A percentile compares a stretch with the other conserved stretches of the same genome.
phyloP scores from a whole-genome alignment of 108 stramenopile species.

The Skeletonema potamos region DNA sequence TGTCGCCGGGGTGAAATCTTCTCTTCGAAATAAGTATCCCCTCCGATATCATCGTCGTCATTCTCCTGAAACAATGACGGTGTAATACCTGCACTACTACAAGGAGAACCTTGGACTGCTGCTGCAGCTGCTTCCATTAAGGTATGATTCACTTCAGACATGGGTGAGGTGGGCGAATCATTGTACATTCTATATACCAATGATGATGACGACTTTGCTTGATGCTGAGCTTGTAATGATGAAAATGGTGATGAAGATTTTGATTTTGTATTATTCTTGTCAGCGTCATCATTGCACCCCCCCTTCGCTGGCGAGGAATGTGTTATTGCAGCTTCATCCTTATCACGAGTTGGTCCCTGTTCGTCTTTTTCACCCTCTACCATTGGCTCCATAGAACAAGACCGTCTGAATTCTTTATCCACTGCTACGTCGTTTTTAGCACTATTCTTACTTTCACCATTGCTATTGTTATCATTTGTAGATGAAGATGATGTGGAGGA shows the following conservation, averaged over 20 bases:
- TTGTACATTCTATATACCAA: neutral
- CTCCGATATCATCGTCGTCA: constrained; percentile 29
- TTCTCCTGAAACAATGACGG: neutral
- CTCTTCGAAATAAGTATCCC: constrained; percentile 36
- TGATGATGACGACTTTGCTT: neutral
- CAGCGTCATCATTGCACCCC: neutral
- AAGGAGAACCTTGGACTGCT: neutral
- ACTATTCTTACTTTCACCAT: neutral
- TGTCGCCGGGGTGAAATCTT: neutral
- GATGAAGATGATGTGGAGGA: neutral
- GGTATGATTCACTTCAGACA: neutral
- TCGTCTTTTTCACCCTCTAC: neutral
- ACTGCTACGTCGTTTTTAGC: neutral
- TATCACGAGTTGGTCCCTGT: neutral
- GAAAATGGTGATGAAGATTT: neutral
- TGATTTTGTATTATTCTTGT: neutral
- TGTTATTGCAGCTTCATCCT: neutral
- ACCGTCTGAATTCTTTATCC: neutral
- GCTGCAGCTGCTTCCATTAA: neutral
- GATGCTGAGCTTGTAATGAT: neutral
- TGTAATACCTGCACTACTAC: neutral
- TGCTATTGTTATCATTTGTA: neutral
- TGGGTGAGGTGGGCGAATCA: neutral
- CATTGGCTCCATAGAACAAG: neutral
- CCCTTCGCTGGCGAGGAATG: neutral